Percentiles rank a stretch among this genome's conserved stretches.
phyloP scores from a whole-genome alignment of 225 moss, liverwort and hornwort genomes.

The Takakia lepidozioides region DNA sequence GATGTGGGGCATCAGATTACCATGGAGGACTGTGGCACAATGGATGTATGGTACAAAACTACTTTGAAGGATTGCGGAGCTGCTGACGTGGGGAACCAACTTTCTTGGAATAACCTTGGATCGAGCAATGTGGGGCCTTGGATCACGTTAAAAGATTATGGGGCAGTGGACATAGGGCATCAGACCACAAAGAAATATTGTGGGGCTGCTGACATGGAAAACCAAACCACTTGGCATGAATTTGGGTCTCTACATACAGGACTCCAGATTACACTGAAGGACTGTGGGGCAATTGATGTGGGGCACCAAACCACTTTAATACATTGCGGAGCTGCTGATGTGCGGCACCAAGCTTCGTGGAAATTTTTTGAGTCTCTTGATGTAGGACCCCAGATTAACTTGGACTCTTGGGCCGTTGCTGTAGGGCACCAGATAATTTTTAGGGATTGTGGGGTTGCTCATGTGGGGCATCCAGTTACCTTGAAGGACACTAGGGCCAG shows the following conservation, averaged over 20 bases:
- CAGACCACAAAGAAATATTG: slow-evolving; percentile 7
- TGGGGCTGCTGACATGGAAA: slow-evolving; percentile 6
- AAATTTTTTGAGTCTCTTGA: slow-evolving; percentile 7
- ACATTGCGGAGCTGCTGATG: slow-evolving; percentile 3
- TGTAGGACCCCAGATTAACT: background rate
- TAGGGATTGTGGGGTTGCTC: background rate
- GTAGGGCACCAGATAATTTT: slow-evolving; percentile 3
- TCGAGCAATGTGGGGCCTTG: slow-evolving; percentile 9
- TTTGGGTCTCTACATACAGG: background rate
- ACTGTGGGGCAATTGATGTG: background rate
- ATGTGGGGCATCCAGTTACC: slow-evolving; percentile 1
- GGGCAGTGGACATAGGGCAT: slow-evolving; percentile 10
- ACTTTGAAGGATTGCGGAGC: slow-evolving; percentile 7
- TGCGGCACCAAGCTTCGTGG: slow-evolving; percentile 9
- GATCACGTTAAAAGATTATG: slow-evolving; percentile 6
- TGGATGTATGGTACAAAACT: slow-evolving; percentile 14
- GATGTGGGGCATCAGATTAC: slow-evolving; percentile 12
- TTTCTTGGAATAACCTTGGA: slow-evolving; percentile 11
- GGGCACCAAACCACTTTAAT: slow-evolving; percentile 3
- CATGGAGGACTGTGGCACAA: slow-evolving; percentile 8
- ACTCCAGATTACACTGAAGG: slow-evolving; percentile 1
- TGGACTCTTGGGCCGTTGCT: slow-evolving; percentile 10
- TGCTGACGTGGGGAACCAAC: slow-evolving; percentile 19
- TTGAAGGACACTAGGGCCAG: slow-evolving; percentile 8
- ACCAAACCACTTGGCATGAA: slow-evolving; percentile 6